phyloP scores from a whole-genome alignment of 305 asterid species.

The Andrographis paniculata region DNA sequence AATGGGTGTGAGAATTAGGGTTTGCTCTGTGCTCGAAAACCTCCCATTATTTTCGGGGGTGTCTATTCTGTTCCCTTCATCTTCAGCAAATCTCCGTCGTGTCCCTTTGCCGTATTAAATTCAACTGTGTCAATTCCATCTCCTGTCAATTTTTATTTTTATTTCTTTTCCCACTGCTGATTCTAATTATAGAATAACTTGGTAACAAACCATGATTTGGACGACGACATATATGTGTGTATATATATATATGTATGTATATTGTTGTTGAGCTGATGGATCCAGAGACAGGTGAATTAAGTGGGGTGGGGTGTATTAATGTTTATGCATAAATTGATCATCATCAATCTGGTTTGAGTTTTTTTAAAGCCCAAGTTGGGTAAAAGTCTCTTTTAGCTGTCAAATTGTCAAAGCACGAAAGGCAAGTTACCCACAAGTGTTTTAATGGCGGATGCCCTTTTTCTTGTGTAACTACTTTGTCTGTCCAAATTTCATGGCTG shows the following conservation, averaged over 20 bases:
- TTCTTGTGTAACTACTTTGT: slow-evolving; percentile 21
- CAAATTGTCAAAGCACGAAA: slow-evolving; percentile 22
- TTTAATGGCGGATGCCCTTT: slow-evolving; percentile 21
- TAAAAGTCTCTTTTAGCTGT: slow-evolving; percentile 25
- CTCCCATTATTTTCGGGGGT: slow-evolving; percentile 94
- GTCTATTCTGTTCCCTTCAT: slow-evolving; percentile 77
- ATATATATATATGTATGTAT: too few relatives aligned
- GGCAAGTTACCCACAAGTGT: slow-evolving; percentile 21
- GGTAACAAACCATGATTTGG: neutral
- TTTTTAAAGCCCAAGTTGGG: slow-evolving; percentile 18
- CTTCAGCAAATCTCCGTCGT: slow-evolving; percentile 66
- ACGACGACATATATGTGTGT: too few relatives aligned
- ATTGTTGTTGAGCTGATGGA: too few relatives aligned
- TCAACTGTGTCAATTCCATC: neutral
- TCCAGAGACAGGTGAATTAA: too few relatives aligned
- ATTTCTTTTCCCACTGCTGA: neutral
- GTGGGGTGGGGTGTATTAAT: too few relatives aligned
- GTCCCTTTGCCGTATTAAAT: slow-evolving; percentile 40
- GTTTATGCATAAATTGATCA: too few relatives aligned
- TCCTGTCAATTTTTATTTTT: neutral
- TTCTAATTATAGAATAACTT: slow-evolving; percentile 3
- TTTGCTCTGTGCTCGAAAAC: slow-evolving; percentile 16
- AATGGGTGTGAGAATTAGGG: neutral
- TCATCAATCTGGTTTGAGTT: neutral
- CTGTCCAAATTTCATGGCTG: slow-evolving; percentile 17